Evolutionary conservation across 495 filamentous ascomycete species (phyloP).

Genomic region (Diplogelasinospora grovesii): DNA sequence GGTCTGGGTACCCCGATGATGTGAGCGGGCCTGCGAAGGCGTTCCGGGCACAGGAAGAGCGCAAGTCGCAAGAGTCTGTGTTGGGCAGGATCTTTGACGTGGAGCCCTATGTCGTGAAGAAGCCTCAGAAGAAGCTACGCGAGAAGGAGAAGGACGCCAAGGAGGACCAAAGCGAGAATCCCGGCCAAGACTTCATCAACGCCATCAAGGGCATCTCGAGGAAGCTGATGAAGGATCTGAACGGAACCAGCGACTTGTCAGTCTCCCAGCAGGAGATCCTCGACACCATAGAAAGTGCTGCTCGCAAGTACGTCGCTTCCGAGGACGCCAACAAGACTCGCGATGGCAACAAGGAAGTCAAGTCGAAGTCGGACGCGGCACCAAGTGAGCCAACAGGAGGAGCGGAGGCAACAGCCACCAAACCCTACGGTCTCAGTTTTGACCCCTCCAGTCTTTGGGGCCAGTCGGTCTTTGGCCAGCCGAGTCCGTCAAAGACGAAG

Average conservation of each 20-base stretch:
- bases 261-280: conserved; percentile 31
- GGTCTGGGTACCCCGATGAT: conserved; percentile 18
- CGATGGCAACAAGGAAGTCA: conserved; percentile 9
- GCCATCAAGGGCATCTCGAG: conserved; percentile 31
- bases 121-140: conserved; percentile 14
- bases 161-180: conserved; percentile 15
- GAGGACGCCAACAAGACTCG: conserved; percentile 22
- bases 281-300: conserved; percentile 37
- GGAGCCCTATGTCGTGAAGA: conserved; percentile 27
- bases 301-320: conserved; percentile 36
- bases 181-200: conserved; percentile 35
- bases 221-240: conserved; percentile 28
- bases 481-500: conserved; percentile 12
- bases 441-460: no score
- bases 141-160: conserved; percentile 24
- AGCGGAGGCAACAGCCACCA: background rate
- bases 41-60: conserved; percentile 42
- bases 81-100: conserved; percentile 49
- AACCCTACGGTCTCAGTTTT: conserved; percentile 1
- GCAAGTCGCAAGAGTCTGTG: conserved; percentile 47
- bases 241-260: conserved; percentile 21
- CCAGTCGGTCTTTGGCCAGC: conserved; percentile 14
- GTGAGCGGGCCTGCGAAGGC: conserved; percentile 30
- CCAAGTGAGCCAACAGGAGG: background rate
- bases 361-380: no score